These are phyloP conservation scores for Termitomyces sp. DNA, from an alignment of 768 basidiomycete species.

Conservation along the genomic window DNA sequence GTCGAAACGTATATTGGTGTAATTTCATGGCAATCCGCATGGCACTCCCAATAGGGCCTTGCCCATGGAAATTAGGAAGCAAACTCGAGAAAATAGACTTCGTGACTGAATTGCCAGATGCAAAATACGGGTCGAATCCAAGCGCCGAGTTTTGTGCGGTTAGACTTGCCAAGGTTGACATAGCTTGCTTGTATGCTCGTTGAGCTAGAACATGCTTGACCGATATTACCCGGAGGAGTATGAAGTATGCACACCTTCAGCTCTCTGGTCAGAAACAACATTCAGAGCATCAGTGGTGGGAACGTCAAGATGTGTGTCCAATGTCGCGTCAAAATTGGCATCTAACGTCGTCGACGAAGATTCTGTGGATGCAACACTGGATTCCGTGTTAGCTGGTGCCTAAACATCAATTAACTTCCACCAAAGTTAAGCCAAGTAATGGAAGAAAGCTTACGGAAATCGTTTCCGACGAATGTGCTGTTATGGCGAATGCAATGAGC, in stretches of 20 bases:
- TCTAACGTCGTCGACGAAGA: neutral
- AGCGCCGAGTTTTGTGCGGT: conserved; percentile 55
- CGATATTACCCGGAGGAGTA: neutral
- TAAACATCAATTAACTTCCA: conserved; percentile 4
- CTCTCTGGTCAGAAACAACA: conserved; percentile 35
- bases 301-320: neutral
- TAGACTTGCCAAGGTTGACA: conserved; percentile 59
- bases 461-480: conserved; percentile 27
- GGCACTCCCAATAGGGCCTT: conserved; percentile 68
- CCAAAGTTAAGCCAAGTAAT: neutral
- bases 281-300: conserved; percentile 14
- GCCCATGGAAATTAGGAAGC: conserved; percentile 68
- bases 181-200: conserved; percentile 72
- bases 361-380: conserved; percentile 1
- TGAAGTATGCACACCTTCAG: conserved; percentile 39
- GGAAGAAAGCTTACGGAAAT: conserved; percentile 20
- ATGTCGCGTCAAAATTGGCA: neutral
- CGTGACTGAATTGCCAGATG: conserved; percentile 33
- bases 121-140: conserved; percentile 47
- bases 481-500: conserved; percentile 45
- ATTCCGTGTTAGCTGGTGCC: neutral
- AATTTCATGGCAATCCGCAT: conserved; percentile 66
- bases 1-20: conserved; percentile 49
- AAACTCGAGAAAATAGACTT: conserved; percentile 59
- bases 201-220: conserved; percentile 37